These are phyloP conservation scores for Scedosporium boydii DNA, from an alignment of 2,329 filamentous ascomycete genomes.

Conservation along the genomic window DNA sequence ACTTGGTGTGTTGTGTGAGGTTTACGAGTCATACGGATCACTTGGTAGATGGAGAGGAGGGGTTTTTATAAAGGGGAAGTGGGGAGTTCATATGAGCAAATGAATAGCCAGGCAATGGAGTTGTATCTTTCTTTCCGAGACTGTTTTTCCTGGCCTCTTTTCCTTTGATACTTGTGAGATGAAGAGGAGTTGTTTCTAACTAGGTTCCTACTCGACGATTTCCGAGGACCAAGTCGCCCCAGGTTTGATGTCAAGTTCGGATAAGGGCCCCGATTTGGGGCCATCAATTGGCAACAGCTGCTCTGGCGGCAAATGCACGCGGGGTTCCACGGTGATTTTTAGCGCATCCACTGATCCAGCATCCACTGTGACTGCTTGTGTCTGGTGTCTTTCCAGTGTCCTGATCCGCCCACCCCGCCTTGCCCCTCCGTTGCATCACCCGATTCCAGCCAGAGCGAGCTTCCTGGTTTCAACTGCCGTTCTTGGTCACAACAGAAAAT, in stretches of 20 bases:
- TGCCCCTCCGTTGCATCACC: not conserved
- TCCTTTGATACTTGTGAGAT: not conserved
- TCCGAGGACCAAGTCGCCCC: too few species aligned
- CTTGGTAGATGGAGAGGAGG: not conserved
- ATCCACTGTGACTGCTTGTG: too few species aligned
- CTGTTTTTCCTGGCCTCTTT: not conserved
- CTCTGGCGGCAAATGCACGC: not conserved
- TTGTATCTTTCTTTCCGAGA: not conserved
- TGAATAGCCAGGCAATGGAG: not conserved
- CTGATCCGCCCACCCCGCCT: not conserved
- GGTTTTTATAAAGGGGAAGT: not conserved
- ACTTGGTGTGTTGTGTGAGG: not conserved
- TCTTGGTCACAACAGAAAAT: not conserved
- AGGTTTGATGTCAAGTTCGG: too few species aligned
- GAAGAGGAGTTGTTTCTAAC: too few species aligned
- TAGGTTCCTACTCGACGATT: too few species aligned
- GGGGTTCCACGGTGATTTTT: not conserved
- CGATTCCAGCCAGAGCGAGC: not conserved
- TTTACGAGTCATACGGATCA: conserved; percentile 1
- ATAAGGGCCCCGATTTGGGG: not conserved
- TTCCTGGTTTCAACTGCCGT: not conserved
- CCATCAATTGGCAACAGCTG: not conserved
- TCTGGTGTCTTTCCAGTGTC: too few species aligned
- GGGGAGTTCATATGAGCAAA: not conserved
- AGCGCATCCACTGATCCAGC: too few species aligned